A percentile compares a stretch with the other conserved stretches of the same genome.
Conservation (phyloP, 495 filamentous ascomycete genomes). For the Elasticomyces elasticus region DNA sequence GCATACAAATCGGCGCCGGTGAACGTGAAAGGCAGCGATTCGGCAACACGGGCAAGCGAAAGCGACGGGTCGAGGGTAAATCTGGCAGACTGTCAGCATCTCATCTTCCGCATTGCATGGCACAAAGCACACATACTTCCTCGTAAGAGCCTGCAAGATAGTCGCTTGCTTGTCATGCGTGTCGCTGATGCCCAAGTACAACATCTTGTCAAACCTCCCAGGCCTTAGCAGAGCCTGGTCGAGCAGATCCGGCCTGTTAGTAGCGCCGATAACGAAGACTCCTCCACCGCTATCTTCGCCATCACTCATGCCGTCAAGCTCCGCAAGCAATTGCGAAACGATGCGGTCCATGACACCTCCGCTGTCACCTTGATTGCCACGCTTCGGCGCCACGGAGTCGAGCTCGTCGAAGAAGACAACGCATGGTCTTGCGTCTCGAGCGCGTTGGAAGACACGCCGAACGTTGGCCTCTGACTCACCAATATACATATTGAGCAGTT, state of each 20-base stretch:
- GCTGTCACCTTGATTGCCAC: conserved; percentile 94
- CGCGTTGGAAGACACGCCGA: conserved; percentile 82
- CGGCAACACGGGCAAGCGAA: conserved; percentile 63
- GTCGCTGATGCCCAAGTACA: conserved; percentile 91
- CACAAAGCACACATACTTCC: conserved; percentile 54
- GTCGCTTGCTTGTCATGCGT: conserved; percentile 93
- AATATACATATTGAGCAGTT: conserved; percentile 89
- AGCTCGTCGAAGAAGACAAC: conserved; percentile 98
- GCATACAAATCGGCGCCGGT: conserved; percentile 96
- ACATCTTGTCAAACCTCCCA: conserved; percentile 97
- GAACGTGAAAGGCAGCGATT: conserved; percentile 83
- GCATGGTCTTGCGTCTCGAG: conserved; percentile 76
- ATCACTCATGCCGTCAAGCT: conserved; percentile 95
- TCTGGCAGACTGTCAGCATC: conserved; percentile 32
- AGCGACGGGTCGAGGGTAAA: conserved; percentile 71
- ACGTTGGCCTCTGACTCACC: conserved; percentile 91
- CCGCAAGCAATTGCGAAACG: conserved; percentile 86
- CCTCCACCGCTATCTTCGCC: conserved; percentile 54
- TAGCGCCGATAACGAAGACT: conserved; percentile 96
- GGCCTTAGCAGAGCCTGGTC: conserved; percentile 86
- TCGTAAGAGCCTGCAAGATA: conserved; percentile 85
- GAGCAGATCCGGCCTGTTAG: conserved; percentile 86
- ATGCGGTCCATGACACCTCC: conserved; percentile 99
- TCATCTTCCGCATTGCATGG: neutral
- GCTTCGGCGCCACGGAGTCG: conserved; percentile 92